Conservation (phyloP, 768 basidiomycete species). For the Leccinum boreale region DNA sequence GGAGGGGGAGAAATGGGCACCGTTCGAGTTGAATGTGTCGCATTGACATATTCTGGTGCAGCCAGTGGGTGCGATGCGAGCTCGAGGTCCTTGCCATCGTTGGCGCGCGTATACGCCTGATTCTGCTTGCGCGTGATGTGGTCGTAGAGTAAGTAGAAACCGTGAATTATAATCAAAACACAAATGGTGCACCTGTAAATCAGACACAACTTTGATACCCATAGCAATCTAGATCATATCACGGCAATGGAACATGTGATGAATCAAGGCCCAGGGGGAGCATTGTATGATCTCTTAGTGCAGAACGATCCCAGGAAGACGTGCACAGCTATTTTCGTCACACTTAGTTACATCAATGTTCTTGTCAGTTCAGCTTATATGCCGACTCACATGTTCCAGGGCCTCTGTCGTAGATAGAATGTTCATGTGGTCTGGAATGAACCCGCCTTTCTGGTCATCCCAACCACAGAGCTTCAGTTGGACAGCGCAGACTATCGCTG, state of each 20-base stretch:
- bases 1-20: too few relatives aligned
- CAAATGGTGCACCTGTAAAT: neutral
- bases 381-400: conserved; percentile 49
- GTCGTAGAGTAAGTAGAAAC: neutral
- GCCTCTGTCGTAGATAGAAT: conserved; percentile 58
- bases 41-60: too few relatives aligned
- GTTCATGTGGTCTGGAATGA: conserved; percentile 74
- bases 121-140: too few relatives aligned
- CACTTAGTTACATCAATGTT: conserved; percentile 1
- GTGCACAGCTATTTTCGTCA: conserved; percentile 46
- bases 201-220: neutral
- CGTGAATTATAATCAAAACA: neutral
- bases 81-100: too few relatives aligned
- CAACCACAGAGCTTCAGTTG: neutral
- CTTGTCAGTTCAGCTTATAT: neutral
- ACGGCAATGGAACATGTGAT: conserved; percentile 18
- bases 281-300: conserved; percentile 49
- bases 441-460: conserved; percentile 44
- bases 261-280: conserved; percentile 54
- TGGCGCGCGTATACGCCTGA: too few relatives aligned
- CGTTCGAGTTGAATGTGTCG: too few relatives aligned
- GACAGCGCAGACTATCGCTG: neutral
- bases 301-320: conserved; percentile 46
- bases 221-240: neutral
- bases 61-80: too few relatives aligned